These are phyloP conservation scores for Taphrina confusa DNA, from an alignment of 1,139 yeast species.

Conservation along the genomic window DNA sequence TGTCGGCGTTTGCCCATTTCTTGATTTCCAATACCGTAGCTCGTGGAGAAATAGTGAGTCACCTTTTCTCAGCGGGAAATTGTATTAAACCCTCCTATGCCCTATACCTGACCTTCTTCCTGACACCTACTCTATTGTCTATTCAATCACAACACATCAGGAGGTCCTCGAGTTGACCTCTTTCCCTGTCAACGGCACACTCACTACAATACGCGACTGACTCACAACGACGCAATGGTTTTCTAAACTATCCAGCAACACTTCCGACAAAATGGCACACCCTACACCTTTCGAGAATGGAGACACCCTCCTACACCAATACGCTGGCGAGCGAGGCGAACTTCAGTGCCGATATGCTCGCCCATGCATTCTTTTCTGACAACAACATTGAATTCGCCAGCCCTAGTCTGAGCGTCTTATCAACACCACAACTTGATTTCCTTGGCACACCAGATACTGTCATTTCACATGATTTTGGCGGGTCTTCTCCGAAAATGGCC, in stretches of 20 bases:
- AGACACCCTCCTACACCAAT: conserved; percentile 5
- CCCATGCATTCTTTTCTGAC: neutral
- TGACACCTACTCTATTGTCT: too few relatives aligned
- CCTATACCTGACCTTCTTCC: neutral
- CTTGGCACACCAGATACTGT: conserved; percentile 14
- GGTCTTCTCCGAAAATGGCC: neutral
- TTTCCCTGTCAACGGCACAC: neutral
- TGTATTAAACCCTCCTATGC: neutral
- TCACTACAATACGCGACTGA: neutral
- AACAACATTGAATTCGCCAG: neutral
- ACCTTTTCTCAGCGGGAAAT: conserved; percentile 3
- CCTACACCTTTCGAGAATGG: too few relatives aligned
- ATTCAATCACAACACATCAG: neutral
- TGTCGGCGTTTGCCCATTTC: neutral
- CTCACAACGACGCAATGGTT: neutral
- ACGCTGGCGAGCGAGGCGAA: conserved; percentile 8
- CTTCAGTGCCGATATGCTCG: conserved; percentile 3
- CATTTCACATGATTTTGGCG: conserved; percentile 10
- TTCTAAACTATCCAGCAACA: neutral
- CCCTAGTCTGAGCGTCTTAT: conserved; percentile 6
- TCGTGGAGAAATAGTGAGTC: neutral
- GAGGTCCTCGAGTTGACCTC: conserved; percentile 8
- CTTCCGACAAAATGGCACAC: too few relatives aligned
- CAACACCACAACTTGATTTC: conserved; percentile 9
- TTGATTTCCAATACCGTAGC: conserved; percentile 7